phyloP scores from a whole-genome alignment of 2,329 filamentous ascomycete genomes.

The Onygena corvina region DNA sequence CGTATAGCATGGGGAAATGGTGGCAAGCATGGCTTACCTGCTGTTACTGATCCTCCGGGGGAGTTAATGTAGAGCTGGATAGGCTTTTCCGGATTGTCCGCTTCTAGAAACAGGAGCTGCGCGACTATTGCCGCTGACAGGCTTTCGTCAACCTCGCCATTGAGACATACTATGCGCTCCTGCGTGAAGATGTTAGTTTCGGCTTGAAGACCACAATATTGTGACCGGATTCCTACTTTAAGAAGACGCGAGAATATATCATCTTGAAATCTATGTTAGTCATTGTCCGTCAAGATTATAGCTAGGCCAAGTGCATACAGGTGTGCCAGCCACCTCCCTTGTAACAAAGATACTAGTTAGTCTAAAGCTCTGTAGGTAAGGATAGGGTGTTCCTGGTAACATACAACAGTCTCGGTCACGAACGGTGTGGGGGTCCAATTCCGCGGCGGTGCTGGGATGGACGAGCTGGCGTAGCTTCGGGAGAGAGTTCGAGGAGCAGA shows the following conservation, averaged over 20 bases:
- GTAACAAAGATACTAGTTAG: constrained; percentile 4
- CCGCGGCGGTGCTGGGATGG: constrained; percentile 23
- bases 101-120: constrained; percentile 94
- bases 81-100: constrained; percentile 84
- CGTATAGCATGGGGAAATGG: neutral
- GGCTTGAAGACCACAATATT: neutral
- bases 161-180: constrained; percentile 91
- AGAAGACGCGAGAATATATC: constrained; percentile 73
- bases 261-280: constrained; percentile 38
- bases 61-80: constrained; percentile 98
- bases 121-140: constrained; percentile 90
- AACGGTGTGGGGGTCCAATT: constrained; percentile 43
- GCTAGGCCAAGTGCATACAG: constrained; percentile 43
- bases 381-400: constrained; percentile 23
- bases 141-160: constrained; percentile 79
- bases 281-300: constrained; percentile 16
- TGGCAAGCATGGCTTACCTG: constrained; percentile 37
- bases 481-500: constrained; percentile 8
- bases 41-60: constrained; percentile 82
- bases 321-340: constrained; percentile 66
- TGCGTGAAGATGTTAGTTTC: constrained; percentile 26
- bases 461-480: constrained; percentile 12
- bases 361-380: neutral
- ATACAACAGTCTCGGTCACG: constrained; percentile 45
- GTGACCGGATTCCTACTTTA: constrained; percentile 42